Percentiles rank a stretch among this genome's conserved stretches.
Conservation (phyloP, 352 stramenopile genomes). For the Phytophthora macrochlamydospora region DNA sequence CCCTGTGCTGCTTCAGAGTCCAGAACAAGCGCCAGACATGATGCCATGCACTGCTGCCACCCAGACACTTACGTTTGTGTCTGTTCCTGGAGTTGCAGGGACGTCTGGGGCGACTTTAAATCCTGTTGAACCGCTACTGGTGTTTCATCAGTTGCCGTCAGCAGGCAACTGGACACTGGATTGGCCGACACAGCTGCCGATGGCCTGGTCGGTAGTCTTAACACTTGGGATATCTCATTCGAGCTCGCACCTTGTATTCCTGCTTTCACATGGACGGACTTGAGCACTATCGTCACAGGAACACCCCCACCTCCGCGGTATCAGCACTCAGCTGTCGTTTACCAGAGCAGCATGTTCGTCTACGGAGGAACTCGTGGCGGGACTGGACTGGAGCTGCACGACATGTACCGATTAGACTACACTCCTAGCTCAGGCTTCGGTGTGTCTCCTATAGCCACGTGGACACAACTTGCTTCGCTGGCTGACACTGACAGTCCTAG, state of each 20-base stretch:
- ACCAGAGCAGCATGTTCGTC: conserved; percentile 72
- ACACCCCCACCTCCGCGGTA: conserved; percentile 52
- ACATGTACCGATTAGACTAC: conserved; percentile 77
- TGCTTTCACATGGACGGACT: conserved; percentile 57
- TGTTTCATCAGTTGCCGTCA: conserved; percentile 63
- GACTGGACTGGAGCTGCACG: conserved; percentile 38
- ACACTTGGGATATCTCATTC: conserved; percentile 63
- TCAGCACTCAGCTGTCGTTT: conserved; percentile 64
- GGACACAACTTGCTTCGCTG: conserved; percentile 47
- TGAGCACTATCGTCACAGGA: conserved; percentile 38
- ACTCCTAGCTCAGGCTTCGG: conserved; percentile 14
- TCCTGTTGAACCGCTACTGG: conserved; percentile 50
- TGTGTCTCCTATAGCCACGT: conserved; percentile 29
- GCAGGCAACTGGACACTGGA: conserved; percentile 64
- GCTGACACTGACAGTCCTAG: conserved; percentile 27
- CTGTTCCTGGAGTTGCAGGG: conserved; percentile 5
- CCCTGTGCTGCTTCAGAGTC: conserved; percentile 51
- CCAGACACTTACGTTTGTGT: conserved; percentile 42
- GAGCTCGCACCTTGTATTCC: conserved; percentile 56
- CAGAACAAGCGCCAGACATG: conserved; percentile 42
- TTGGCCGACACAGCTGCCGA: conserved; percentile 51
- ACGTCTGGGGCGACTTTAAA: not conserved
- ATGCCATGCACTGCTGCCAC: conserved; percentile 30
- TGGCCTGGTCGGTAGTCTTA: conserved; percentile 43
- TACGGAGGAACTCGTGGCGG: conserved; percentile 50